Percentiles rank a stretch among this genome's conserved stretches.
phyloP scores from a whole-genome alignment of 352 stramenopile genomes.

The Globisporangium alternatum region DNA sequence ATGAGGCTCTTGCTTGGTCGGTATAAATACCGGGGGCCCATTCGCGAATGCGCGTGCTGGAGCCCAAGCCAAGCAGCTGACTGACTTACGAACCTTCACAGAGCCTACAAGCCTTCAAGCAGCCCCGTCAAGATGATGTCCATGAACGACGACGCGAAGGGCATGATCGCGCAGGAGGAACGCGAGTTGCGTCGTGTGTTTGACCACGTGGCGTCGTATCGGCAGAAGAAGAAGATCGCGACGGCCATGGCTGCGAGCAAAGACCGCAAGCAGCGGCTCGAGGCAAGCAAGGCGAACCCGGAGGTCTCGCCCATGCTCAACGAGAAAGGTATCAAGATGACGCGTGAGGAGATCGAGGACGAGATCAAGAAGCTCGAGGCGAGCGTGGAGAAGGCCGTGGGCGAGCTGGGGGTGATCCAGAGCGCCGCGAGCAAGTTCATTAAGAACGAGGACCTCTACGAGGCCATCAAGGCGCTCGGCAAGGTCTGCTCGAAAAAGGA shows the following conservation, averaged over 20 bases:
- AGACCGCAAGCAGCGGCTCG: slow-evolving; percentile 58
- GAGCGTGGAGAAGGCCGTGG: slow-evolving; percentile 42
- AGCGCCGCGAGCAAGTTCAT: slow-evolving; percentile 70
- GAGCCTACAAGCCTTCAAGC: background rate
- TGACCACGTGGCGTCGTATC: slow-evolving; percentile 91
- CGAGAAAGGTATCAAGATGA: slow-evolving; percentile 79
- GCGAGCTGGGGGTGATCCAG: slow-evolving; percentile 54
- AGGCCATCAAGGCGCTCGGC: slow-evolving; percentile 92
- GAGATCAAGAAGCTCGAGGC: slow-evolving; percentile 72
- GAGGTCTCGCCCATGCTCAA: slow-evolving; percentile 77
- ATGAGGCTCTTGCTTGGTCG: background rate
- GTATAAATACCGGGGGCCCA: slow-evolving; percentile 1
- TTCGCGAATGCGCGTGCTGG: slow-evolving; percentile 5
- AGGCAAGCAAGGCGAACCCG: slow-evolving; percentile 59
- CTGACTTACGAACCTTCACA: background rate
- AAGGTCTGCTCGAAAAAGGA: slow-evolving; percentile 94
- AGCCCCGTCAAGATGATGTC: slow-evolving; percentile 53
- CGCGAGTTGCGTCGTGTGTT: slow-evolving; percentile 95
- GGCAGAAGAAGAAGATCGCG: slow-evolving; percentile 77
- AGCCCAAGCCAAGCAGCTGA: slow-evolving; percentile 1
- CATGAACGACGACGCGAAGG: slow-evolving; percentile 67
- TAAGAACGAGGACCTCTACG: slow-evolving; percentile 90
- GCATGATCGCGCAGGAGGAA: slow-evolving; percentile 93
- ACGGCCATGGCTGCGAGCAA: slow-evolving; percentile 39
- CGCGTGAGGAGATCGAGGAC: slow-evolving; percentile 66